Evolutionary conservation across 164 flowering plant genomes (phyloP), one percentile per base, ranked within the genome.

Genomic region (Houttuynia cordata): DNA sequence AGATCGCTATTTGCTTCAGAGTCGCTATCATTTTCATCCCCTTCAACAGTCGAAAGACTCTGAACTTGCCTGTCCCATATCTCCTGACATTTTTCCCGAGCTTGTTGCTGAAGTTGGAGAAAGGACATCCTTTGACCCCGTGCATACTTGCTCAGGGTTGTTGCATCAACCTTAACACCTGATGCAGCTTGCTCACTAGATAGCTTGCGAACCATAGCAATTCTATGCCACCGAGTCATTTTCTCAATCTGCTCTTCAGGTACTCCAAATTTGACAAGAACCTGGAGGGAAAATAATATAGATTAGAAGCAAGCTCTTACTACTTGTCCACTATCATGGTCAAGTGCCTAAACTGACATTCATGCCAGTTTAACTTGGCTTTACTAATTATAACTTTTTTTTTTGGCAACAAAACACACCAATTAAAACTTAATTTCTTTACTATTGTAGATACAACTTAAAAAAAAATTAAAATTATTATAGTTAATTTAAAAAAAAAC

Each of bases 41-140:
- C 88, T 63, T 87, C 89, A 59, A 76, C 69, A 62, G 86, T 84
- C 59, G 85, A 77, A 60, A 93, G 92, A 71, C 85, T 82, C 65
- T 79, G 94, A 64, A 82, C 66, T 72, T 87, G 98, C 24, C 91
- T 76, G 66, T 93, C 98, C 98, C 98, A 93, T 63, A 93, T 90
- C 68, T 93, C 98, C 68, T 93, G 96, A 71, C 98, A 93, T 70
- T 90, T 93, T 73, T 89, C 98, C 66, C 98, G 70, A 0, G 97
- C 83, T 68, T 93, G 98, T 73, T 90, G 98, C 79, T 93, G 98
- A 65, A 90, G 84, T 76, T 93, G 98, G 69, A 93, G 87, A 71
- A 90, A 93, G 39, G 98, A 93, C 97, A 93, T 93, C 7, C 98
- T 76, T 67, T 93, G 98, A 10, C 98, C 98, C 24, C 98, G 90